Evolutionary conservation across 108 stramenopile genomes (phyloP), one percentile per base, ranked within the genome.

Genomic region (Stephanodiscus minutulus): DNA sequence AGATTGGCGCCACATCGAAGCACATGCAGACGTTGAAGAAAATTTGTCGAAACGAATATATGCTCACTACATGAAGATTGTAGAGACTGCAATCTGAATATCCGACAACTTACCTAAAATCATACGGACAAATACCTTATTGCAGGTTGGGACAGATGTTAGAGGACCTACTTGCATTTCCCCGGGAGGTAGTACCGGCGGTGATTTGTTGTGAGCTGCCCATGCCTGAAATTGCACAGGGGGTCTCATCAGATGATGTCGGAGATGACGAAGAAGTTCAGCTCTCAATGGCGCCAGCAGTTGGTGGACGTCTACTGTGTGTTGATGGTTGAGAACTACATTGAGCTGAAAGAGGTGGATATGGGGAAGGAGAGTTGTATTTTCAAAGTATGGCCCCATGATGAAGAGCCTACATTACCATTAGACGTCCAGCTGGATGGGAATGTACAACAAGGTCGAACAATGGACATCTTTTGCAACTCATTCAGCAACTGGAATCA

Each of bases 11-110:
- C 78, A 82, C 37, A 92, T 87, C 29, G 85, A 88, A 43, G 91
- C 91, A 9, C 91, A 92, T 68, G 87, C 91, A 10, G 91, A 92
- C 81, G 84, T 92, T 1, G 88, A 89, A 61, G 90, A 91, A 68
- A 72, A 76, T 65, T 44, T 81, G 37, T 85, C 87, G 0, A 88
- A 87, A 48, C 18, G 50, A 48, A 53, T 82, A 13, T 83, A 37
- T 17, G 24, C 43, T 43, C 8, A 39, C 22, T 11, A 28, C n/a
- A n/a, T n/a, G 37, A 47, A 15, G 11, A 27, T 41, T 35, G 39
- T 27, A 46, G 36, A 20, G 35, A 62, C 20, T 81, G 36, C 46
- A 66, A 63, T 55, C 53, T 7, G 68, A 48, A n/a, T 78, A 67
- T 52, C 72, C 77, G 41, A 48, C 57, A 21, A 82, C 81, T 15